Percentiles rank a stretch among this genome's conserved stretches.
These are phyloP conservation scores for Termitomyces sp. DNA, from an alignment of 768 basidiomycete genomes.

Conservation along the genomic window DNA sequence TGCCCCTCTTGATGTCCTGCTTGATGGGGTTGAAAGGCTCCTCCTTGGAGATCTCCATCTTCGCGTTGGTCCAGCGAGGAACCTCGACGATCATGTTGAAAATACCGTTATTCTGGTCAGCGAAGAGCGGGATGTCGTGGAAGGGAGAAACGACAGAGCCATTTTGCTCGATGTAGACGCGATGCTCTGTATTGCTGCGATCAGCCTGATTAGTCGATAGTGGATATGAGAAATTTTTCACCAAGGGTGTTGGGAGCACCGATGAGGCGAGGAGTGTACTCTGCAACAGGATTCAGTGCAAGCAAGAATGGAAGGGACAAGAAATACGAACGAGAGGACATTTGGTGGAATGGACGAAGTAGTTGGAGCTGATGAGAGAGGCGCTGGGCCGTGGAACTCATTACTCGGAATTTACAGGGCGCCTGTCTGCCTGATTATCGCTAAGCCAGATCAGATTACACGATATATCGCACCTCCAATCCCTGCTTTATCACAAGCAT, in stretches of 20 bases:
- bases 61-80: constrained; percentile 99
- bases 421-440: constrained; percentile 23
- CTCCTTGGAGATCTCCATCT: constrained; percentile 99
- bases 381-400: constrained; percentile 41
- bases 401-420: constrained; percentile 26
- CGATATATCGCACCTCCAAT: constrained; percentile 12
- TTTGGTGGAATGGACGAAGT: constrained; percentile 45
- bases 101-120: constrained; percentile 91
- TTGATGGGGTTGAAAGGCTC: constrained; percentile 99
- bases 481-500: constrained; percentile 8
- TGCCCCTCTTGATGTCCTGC: constrained; percentile 97
- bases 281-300: constrained; percentile 30
- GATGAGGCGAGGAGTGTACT: constrained; percentile 72
- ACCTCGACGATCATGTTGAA: constrained; percentile 99
- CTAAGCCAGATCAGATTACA: constrained; percentile 14
- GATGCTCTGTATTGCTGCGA: constrained; percentile 64
- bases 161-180: constrained; percentile 90
- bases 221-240: constrained; percentile 26
- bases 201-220: constrained; percentile 17
- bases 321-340: constrained; percentile 42
- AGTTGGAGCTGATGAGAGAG: constrained; percentile 63
- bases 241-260: constrained; percentile 93
- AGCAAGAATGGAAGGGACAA: constrained; percentile 8
- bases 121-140: constrained; percentile 98
- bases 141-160: constrained; percentile 80